phyloP scores from a whole-genome alignment of 352 stramenopile genomes.

The Pythium insidiosum region DNA sequence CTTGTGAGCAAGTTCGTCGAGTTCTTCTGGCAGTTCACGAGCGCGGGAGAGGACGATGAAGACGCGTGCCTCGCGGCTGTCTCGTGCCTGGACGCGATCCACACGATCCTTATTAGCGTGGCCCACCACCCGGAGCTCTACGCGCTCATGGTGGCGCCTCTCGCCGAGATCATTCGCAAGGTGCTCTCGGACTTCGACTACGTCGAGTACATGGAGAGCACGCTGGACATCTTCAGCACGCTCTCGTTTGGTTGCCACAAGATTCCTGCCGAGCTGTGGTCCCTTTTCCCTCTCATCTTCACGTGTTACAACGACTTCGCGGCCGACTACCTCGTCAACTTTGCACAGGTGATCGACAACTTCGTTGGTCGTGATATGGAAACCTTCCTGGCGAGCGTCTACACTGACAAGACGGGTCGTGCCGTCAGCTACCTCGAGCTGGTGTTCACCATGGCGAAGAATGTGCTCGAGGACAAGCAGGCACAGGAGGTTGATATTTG shows the following conservation, averaged over 20 bases:
- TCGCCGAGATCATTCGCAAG: slow-evolving; percentile 93
- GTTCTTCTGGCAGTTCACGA: slow-evolving; percentile 93
- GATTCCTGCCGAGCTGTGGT: slow-evolving; percentile 91
- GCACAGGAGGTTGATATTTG: slow-evolving; percentile 69
- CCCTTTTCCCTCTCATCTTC: slow-evolving; percentile 96
- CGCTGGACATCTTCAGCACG: slow-evolving; percentile 94
- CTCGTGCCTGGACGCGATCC: slow-evolving; percentile 80
- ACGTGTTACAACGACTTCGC: slow-evolving; percentile 93
- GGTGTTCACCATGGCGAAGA: slow-evolving; percentile 73
- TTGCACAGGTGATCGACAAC: slow-evolving; percentile 94
- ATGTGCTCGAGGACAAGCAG: slow-evolving; percentile 51
- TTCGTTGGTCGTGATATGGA: slow-evolving; percentile 88
- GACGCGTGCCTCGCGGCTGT: slow-evolving; percentile 95
- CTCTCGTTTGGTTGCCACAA: slow-evolving; percentile 93
- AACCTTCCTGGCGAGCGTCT: slow-evolving; percentile 49
- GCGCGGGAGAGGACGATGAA: slow-evolving; percentile 89
- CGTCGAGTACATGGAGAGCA: slow-evolving; percentile 96
- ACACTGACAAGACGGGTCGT: slow-evolving; percentile 29
- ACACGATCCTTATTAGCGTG: slow-evolving; percentile 81
- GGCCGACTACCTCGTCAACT: slow-evolving; percentile 95
- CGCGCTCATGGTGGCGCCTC: slow-evolving; percentile 88
- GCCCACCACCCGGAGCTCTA: slow-evolving; percentile 80
- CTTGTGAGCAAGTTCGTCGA: slow-evolving; percentile 92
- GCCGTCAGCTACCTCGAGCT: slow-evolving; percentile 68
- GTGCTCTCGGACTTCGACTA: slow-evolving; percentile 95